Evolutionary conservation across 108 stramenopile genomes (phyloP), one percentile per base, ranked within the genome.

Genomic region (Parietichytrium sp.): DNA sequence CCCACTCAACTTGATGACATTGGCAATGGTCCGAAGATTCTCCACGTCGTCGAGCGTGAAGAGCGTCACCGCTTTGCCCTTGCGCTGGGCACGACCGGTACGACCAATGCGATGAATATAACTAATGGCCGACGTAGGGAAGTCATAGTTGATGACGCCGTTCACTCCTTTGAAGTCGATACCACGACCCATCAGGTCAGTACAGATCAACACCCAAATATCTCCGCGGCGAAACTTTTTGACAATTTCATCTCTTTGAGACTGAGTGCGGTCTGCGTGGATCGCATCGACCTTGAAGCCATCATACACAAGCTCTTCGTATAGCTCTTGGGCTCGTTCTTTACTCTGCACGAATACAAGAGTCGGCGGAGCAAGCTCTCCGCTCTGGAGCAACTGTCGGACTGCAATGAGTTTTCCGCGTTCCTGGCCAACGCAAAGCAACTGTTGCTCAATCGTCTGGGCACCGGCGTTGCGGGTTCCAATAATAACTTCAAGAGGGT

Each of bases 101-200:
- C 98, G 88, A 18, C 98, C 98, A 55, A 99, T 96, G 13, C 98
- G 88, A 89, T 99, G 98, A 4, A 99, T 92, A 78, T 97, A 97
- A 10, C 87, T 91, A 50, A 94, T 91, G 29, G 94, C 95, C 20
- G 92, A 91, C n/a, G 85, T 51, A 18, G 98, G 97, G 31, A 98
- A 85, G 87, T 99, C 97, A 81, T 96, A 98, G 80, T 98, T 99
- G 81, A 99, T 91, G 10, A 99, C 97, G 90, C 93, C 91, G 49
- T 95, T 95, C 3, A 98, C 96, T 7, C 93, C 96, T 80, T 94
- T 91, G 79, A 99, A 95, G 90, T 99, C 97, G 55, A 99, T 93
- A 38, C 99, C 99, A 25, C 99, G 86, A 4, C 94, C 94, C 47
- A 96, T 94, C n/a, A 99, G 85, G 54, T 98, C 99, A 16, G 99